Evolutionary conservation across 495 filamentous ascomycete species (phyloP), one percentile per base, ranked within the genome.

Genomic region (Lasiosphaeria miniovina): DNA sequence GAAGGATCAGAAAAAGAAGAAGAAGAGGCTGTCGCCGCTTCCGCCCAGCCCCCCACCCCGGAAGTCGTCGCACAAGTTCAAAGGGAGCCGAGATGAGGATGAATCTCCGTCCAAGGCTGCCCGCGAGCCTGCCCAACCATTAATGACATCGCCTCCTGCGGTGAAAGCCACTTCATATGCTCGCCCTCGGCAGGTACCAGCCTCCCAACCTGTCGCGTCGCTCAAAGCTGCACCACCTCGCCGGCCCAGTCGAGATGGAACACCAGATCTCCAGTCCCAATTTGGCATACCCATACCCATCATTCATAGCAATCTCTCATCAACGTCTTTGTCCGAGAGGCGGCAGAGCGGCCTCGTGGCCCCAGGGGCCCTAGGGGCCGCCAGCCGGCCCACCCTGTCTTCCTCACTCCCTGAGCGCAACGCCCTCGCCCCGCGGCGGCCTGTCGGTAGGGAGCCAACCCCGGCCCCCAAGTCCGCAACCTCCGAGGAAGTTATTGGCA

Each of bases 201-300:
- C 61, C 54, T 57, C 67, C 59, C 68, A 63, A 55, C 49, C 64
- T 57, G 59, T 66, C 60, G 56, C 67, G 48, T 65, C 73, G 43
- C 61, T 71, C 57, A 75, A 65, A 57, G 67, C 62, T 49, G 66
- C 66, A 36, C 76, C 80, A 49, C 86, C 87, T 14, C 68, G 75
- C 50, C 75, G 92, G 58, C 92, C 92, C 5, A 97, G 90, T 68
- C 80, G 93, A 79, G 86, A 94, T 62, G 90, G 90, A 9, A 90
- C 88, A 2, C 81, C 87, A 49, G 84, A 85, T 54, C 77, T 96
- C 24, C 70, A 74, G 49, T 74, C 83, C 35, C 79, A 82, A 46
- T 71, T 80, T 17, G 72, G 83, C 43, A 81, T 83, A 8, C 77
- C 84, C 6, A 84, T 86, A 10, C 86, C 88, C 14, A 74, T 95